A percentile compares a stretch with the other conserved stretches of the same genome.
Evolutionary conservation across 805 yeast genomes (phyloP).

Genomic region (Candida boleticola): DNA sequence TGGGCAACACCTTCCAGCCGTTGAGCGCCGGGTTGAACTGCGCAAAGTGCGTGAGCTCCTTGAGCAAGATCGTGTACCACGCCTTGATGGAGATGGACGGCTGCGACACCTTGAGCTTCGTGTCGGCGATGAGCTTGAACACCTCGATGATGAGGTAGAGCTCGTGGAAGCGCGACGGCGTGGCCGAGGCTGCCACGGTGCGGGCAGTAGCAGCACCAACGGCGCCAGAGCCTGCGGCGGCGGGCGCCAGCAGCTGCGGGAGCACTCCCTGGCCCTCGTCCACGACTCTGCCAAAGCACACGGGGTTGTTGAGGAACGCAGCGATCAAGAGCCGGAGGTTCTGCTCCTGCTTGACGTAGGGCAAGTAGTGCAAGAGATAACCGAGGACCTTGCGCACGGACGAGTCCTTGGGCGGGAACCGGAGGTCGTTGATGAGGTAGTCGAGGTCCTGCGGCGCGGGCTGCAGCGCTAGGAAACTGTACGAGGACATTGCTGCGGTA

Average conservation of each 20-base stretch:
- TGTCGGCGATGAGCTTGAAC: constrained; percentile 43
- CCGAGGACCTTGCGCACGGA: constrained; percentile 38
- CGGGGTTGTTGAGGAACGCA: constrained; percentile 44
- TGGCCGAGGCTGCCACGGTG: constrained; percentile 2
- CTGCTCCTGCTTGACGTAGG: constrained; percentile 45
- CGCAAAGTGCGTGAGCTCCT: constrained; percentile 33
- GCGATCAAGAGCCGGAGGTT: constrained; percentile 45
- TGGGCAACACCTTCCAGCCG: constrained; percentile 48
- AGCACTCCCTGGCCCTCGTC: constrained; percentile 3
- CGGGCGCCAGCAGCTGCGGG: not conserved
- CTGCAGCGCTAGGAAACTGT: not conserved
- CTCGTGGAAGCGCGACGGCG: constrained; percentile 22
- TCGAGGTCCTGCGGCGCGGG: constrained; percentile 45
- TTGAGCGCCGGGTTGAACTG: constrained; percentile 24
- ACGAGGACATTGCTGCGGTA: not conserved
- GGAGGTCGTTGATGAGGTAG: constrained; percentile 42
- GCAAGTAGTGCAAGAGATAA: constrained; percentile 50
- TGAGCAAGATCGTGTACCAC: constrained; percentile 38
- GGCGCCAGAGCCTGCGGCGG: constrained; percentile 3
- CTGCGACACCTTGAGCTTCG: constrained; percentile 45
- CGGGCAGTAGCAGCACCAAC: not conserved
- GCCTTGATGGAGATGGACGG: constrained; percentile 47
- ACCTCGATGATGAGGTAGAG: constrained; percentile 45
- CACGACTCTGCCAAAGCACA: constrained; percentile 19
- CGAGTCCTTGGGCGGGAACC: constrained; percentile 35